phyloP scores from a whole-genome alignment of 495 filamentous ascomycete species.

The Gamarada debralockiae region DNA sequence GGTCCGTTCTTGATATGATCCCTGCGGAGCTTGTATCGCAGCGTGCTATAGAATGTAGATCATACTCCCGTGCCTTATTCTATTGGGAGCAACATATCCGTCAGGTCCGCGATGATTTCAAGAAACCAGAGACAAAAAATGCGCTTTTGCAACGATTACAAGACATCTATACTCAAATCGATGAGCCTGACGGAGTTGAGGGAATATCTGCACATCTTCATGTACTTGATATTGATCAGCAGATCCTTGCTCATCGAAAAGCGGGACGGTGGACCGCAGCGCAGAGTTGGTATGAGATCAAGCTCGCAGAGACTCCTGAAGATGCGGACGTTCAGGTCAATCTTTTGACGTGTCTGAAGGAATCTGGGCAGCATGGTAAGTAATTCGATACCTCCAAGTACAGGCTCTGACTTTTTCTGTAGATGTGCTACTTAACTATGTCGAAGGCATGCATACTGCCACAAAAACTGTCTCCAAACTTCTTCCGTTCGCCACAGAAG shows the following conservation, averaged over 20 bases:
- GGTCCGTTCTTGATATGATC: slow-evolving; percentile 61
- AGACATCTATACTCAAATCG: slow-evolving; percentile 92
- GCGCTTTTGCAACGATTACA: slow-evolving; percentile 71
- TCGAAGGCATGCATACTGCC: slow-evolving; percentile 67
- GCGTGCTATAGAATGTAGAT: slow-evolving; percentile 86
- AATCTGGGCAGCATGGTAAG: slow-evolving; percentile 77
- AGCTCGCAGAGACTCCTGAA: slow-evolving; percentile 71
- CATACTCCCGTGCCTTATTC: slow-evolving; percentile 86
- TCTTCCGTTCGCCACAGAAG: slow-evolving; percentile 80
- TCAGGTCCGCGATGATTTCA: slow-evolving; percentile 39
- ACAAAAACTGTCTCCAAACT: slow-evolving; percentile 49
- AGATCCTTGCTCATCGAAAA: slow-evolving; percentile 86
- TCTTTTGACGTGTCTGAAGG: slow-evolving; percentile 82
- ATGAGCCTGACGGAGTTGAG: slow-evolving; percentile 95
- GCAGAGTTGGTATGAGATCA: slow-evolving; percentile 95
- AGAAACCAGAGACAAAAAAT: slow-evolving; percentile 42
- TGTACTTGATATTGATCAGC: slow-evolving; percentile 81
- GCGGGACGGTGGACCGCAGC: slow-evolving; percentile 96
- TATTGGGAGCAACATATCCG: slow-evolving; percentile 91
- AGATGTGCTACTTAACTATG: slow-evolving; percentile 76
- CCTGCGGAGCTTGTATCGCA: slow-evolving; percentile 81
- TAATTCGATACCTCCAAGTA: slow-evolving; percentile 12
- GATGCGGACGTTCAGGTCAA: slow-evolving; percentile 76
- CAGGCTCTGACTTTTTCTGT: slow-evolving; percentile 16
- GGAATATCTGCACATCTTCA: slow-evolving; percentile 85